These are phyloP conservation scores for Acanthamoeba castellanii DNA, from an alignment of 208 protist species.

Conservation along the genomic window DNA sequence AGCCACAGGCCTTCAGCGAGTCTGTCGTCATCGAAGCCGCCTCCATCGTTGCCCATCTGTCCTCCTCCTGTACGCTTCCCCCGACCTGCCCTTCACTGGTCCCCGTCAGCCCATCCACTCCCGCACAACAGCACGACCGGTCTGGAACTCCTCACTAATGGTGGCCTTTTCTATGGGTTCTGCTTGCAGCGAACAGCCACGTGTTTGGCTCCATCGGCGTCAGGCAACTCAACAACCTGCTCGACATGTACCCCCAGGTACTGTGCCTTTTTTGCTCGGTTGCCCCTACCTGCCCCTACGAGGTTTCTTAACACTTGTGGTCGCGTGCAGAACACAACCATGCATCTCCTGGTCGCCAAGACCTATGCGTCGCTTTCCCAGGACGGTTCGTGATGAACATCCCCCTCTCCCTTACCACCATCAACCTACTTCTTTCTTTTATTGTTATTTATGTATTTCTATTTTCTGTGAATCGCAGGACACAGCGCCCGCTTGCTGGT, in stretches of 20 bases:
- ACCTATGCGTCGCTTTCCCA: neutral
- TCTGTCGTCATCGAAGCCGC: constrained; percentile 1
- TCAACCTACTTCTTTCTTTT: too few relatives aligned
- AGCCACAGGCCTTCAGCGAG: neutral
- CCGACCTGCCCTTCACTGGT: neutral
- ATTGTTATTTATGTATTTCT: neutral
- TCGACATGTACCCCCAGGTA: constrained; percentile 21
- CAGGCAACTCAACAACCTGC: neutral
- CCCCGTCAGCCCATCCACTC: neutral
- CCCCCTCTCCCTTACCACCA: too few relatives aligned
- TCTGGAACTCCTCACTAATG: neutral
- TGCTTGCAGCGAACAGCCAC: neutral
- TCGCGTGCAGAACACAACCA: neutral
- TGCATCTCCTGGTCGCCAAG: neutral
- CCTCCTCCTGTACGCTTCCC: neutral
- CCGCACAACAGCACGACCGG: too few relatives aligned
- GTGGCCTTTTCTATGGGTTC: neutral
- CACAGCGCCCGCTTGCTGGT: neutral
- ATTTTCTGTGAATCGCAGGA: neutral
- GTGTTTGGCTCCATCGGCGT: neutral
- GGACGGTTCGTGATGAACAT: constrained; percentile 1
- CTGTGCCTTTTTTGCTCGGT: neutral
- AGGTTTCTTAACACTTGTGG: neutral
- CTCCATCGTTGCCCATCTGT: constrained; percentile 10
- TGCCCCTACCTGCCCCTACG: neutral